Evolutionary conservation across 306 rosid genomes (phyloP), one percentile per base, ranked within the genome.

Genomic region (Psophocarpus tetragonolobus): DNA sequence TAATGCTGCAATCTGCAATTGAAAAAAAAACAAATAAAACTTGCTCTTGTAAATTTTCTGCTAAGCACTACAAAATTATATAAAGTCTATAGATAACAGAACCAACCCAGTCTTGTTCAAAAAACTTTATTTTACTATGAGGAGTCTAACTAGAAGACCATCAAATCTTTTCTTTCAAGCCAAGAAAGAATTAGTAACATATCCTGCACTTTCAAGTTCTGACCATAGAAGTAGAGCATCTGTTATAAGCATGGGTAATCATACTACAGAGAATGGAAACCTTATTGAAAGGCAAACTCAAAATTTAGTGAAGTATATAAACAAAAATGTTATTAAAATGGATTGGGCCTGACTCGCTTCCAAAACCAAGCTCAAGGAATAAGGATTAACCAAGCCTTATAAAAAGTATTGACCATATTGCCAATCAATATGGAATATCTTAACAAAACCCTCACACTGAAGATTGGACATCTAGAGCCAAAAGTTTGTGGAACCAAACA

Each of bases 1-100:
- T 75, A 95, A 82, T 18, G 97, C 98, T 78, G 93, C 90, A 85
- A 95, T 89, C 97, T 92, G 93, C 89, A 84, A 79, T 75, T 21
- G n/a, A 10, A 20, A 68, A 44, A 38, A 45, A 2, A 21, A 14
- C 39, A 54, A 44, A 44, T 4, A n/a, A 38, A 10, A 1, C 8
- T 23, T 65, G 14, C 39, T 23, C 58, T 32, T 30, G 27, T 61
- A 72, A 76, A 54, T 68, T 77, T 51, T 75, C 53, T 13, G 44
- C 21, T 64, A n/a, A 80, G 78, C 30, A 75, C 24, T 60, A 38
- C 67, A 38, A 51, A 76, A 58, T 33, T 24, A 36, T 72, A 50
- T 77, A 11, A 44, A 58, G 26, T 58, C 38, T 23, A 72, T 56
- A 44, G 42, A 66, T 35, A 32, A 50, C 32, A 23, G 61, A 72